phyloP scores from a whole-genome alignment of 2,329 filamentous ascomycete genomes.

The Fusarium nodosum region DNA sequence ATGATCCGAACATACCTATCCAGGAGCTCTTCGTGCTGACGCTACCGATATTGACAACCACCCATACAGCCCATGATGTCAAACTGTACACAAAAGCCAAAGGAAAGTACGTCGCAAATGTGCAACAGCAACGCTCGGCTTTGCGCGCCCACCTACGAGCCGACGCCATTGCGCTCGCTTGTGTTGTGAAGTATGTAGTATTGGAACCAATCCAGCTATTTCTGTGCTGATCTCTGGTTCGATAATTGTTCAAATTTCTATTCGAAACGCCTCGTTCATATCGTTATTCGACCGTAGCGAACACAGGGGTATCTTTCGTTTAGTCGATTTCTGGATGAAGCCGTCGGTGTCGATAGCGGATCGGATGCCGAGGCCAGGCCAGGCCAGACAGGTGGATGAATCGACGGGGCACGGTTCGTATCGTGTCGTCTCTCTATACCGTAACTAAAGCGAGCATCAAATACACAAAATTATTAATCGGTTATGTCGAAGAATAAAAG shows the following conservation, averaged over 20 bases:
- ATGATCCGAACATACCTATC: slow-evolving; percentile 64
- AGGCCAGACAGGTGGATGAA: background rate
- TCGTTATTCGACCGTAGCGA: slow-evolving; percentile 32
- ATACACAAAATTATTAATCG: slow-evolving; percentile 22
- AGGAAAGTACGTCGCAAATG: slow-evolving; percentile 84
- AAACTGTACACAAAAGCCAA: slow-evolving; percentile 88
- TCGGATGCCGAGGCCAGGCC: slow-evolving; percentile 10
- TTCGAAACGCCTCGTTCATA: slow-evolving; percentile 27
- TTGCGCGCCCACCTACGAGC: slow-evolving; percentile 74
- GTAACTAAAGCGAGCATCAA: background rate
- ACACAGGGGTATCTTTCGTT: slow-evolving; percentile 22
- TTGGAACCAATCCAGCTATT: background rate
- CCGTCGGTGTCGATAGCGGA: slow-evolving; percentile 23
- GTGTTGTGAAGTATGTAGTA: background rate
- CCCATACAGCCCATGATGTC: slow-evolving; percentile 95
- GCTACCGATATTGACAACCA: slow-evolving; percentile 80
- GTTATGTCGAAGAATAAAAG: slow-evolving; percentile 9
- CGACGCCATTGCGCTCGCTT: slow-evolving; percentile 56
- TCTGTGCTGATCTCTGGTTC: slow-evolving; percentile 11
- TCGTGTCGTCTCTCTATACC: background rate
- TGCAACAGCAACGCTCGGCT: slow-evolving; percentile 87
- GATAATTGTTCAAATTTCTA: slow-evolving; percentile 7
- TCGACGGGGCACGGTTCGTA: background rate
- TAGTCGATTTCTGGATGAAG: slow-evolving; percentile 26
- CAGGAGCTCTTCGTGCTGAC: slow-evolving; percentile 65